Base-by-base conservation (phyloP, 371 early-diverging fungal species). In the Mortierella sp. region DNA sequence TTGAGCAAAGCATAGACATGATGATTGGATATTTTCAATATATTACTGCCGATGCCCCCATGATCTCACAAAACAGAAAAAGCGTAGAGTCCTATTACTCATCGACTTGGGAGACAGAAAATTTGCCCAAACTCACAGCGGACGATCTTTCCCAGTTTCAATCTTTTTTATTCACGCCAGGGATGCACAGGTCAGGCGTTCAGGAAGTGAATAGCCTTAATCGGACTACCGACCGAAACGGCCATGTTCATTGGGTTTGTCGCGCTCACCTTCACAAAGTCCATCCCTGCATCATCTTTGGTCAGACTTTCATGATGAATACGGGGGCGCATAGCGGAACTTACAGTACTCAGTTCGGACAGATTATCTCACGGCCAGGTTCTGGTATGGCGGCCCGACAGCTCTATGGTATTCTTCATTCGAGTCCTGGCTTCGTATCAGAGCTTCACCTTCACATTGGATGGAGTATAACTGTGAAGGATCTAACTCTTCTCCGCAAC, bases 231-330 rank as follows among this genome's bases (percentile, higher is more conserved):
- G 21, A 41, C 22, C 10, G 3, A 19, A n/a, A 36, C 38, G 60
- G 60, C 40, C 19, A 60, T 28, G 60, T 60, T 15, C 38, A 60
- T 11, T 60, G 60, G 60, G 40, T 60, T 19, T 60, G 60, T n/a
- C 40, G 4, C 11, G 21, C 38, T 40, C 60, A 60, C 11, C 40
- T 60, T 40, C 40, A 40, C 19, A 19, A 36, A 21, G n/a, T 60
- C 22, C 21, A 60, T 40, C 60, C 60, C 8, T 60, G 13, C 41
- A 21, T 7, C 28, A 2, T 40, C n/a, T 60, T 60, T 28, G 60
- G 60, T 4, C 60, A 60, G 38, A 60, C 60, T 7, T 60, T 40
- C 60, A 36, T 60, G 40, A 36, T 36, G 60, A 40, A 60, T 19
- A 36, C 19, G n/a, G 60, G n/a, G 41, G 60, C 40, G n/a, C 60